These are phyloP conservation scores for Xerocomus potaroensis DNA, from an alignment of 768 basidiomycete genomes.

Conservation along the genomic window DNA sequence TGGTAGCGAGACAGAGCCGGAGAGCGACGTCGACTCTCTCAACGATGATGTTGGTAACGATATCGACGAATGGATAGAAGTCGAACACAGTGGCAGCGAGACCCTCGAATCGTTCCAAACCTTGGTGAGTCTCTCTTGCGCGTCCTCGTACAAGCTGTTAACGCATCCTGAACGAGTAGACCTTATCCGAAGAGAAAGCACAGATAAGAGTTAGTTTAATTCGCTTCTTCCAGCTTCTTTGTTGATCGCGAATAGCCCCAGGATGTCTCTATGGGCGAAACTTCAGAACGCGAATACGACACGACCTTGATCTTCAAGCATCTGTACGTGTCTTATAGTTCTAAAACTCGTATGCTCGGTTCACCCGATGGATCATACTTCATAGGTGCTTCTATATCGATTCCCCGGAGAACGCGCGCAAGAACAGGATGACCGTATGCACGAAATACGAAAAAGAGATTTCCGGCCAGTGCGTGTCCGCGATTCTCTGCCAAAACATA, in stretches of 20 bases:
- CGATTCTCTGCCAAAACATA: neutral
- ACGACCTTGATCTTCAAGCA: conserved; percentile 76
- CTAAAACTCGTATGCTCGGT: neutral
- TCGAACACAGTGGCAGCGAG: conserved; percentile 19
- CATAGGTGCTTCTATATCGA: conserved; percentile 89
- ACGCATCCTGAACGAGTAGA: conserved; percentile 1
- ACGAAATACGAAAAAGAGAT: conserved; percentile 51
- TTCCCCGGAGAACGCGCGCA: conserved; percentile 64
- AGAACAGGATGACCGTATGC: conserved; percentile 58
- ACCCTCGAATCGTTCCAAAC: conserved; percentile 19
- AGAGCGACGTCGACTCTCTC: conserved; percentile 66
- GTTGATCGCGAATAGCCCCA: conserved; percentile 8
- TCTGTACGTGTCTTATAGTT: conserved; percentile 46
- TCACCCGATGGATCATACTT: neutral
- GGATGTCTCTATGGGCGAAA: conserved; percentile 69
- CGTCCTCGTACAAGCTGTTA: neutral
- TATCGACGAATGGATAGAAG: conserved; percentile 39
- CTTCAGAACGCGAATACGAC: conserved; percentile 74
- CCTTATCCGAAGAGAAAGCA: conserved; percentile 9
- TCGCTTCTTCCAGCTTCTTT: neutral
- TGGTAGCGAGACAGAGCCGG: conserved; percentile 45
- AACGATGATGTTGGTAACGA: conserved; percentile 49
- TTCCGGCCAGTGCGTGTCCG: conserved; percentile 44
- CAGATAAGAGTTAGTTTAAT: conserved; percentile 5
- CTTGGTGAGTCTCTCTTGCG: conserved; percentile 3